Conservation (phyloP, 192 early-diverging fungal species). For the Fimicolochytrium jonesii region DNA sequence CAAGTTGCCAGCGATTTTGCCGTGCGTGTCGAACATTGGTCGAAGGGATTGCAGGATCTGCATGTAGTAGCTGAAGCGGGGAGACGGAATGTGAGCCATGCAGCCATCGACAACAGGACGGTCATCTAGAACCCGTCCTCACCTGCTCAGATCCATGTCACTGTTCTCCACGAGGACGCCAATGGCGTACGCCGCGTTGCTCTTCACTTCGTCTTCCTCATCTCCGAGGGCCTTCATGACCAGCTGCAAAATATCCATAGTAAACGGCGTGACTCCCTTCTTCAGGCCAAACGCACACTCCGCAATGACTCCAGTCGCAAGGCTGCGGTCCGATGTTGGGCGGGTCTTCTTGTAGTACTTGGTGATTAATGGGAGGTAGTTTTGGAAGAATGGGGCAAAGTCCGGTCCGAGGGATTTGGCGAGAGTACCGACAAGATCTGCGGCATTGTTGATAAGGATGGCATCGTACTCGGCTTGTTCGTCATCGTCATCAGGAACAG, state of each 20-base stretch:
- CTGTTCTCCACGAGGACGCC: conserved; percentile 69
- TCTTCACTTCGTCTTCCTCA: conserved; percentile 75
- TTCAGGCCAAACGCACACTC: conserved; percentile 70
- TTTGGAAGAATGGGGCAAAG: conserved; percentile 71
- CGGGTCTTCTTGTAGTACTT: conserved; percentile 74
- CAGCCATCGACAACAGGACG: not conserved
- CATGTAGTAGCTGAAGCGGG: conserved; percentile 20
- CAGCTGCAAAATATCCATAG: conserved; percentile 56
- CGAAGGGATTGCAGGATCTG: conserved; percentile 29
- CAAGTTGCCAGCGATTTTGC: not conserved
- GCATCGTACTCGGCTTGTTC: conserved; percentile 83
- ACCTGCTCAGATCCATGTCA: conserved; percentile 61
- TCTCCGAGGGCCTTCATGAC: conserved; percentile 70
- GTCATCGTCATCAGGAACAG: conserved; percentile 60
- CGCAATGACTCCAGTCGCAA: conserved; percentile 84
- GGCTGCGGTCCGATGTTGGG: conserved; percentile 74
- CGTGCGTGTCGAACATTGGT: conserved; percentile 23
- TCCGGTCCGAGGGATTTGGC: conserved; percentile 67
- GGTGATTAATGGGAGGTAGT: conserved; percentile 75
- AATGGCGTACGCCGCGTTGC: conserved; percentile 80
- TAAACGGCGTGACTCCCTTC: conserved; percentile 39
- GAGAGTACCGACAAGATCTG: conserved; percentile 77
- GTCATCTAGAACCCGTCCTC: conserved; percentile 9
- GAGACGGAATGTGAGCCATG: too few species aligned
- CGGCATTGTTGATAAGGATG: conserved; percentile 70